Evolutionary conservation across 805 yeast genomes (phyloP).

Genomic region (Metschnikowia corniflorae): DNA sequence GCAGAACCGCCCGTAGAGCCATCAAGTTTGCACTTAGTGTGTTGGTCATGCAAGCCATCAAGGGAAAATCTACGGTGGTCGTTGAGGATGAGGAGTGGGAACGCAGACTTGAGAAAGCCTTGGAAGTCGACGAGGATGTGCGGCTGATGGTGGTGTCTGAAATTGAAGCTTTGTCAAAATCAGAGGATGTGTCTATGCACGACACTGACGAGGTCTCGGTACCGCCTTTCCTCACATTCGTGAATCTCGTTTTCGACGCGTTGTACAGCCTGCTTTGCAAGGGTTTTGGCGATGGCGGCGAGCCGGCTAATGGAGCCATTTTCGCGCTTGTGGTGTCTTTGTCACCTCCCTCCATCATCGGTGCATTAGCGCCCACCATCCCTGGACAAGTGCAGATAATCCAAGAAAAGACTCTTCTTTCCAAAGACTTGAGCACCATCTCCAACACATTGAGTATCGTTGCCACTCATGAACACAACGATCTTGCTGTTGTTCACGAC

Average conservation of each 20-base stretch:
- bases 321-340: slow-evolving; percentile 33
- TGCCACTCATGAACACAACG: slow-evolving; percentile 37
- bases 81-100: slow-evolving; percentile 74
- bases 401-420: slow-evolving; percentile 20
- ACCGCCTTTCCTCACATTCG: slow-evolving; percentile 14
- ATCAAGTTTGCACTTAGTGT: slow-evolving; percentile 54
- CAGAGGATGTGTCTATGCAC: slow-evolving; percentile 15
- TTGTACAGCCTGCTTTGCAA: slow-evolving; percentile 22
- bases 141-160: slow-evolving; percentile 23
- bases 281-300: slow-evolving; percentile 15
- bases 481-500: slow-evolving; percentile 6
- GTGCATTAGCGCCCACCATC: slow-evolving; percentile 16
- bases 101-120: slow-evolving; percentile 61
- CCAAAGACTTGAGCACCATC: slow-evolving; percentile 27
- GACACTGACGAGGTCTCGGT: slow-evolving; percentile 11
- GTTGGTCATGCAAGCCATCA: slow-evolving; percentile 61
- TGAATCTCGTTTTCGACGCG: slow-evolving; percentile 37
- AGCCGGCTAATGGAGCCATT: slow-evolving; percentile 33
- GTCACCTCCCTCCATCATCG: slow-evolving; percentile 27
- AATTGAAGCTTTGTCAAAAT: slow-evolving; percentile 15
- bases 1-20: slow-evolving; percentile 37
- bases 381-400: slow-evolving; percentile 25
- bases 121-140: slow-evolving; percentile 58
- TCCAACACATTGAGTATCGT: slow-evolving; percentile 49
- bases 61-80: slow-evolving; percentile 51